A percentile compares a stretch with the other conserved stretches of the same genome.
These are phyloP conservation scores for Saposhnikovia divaricata DNA, from an alignment of 129 eudicot genomes.

Conservation along the genomic window DNA sequence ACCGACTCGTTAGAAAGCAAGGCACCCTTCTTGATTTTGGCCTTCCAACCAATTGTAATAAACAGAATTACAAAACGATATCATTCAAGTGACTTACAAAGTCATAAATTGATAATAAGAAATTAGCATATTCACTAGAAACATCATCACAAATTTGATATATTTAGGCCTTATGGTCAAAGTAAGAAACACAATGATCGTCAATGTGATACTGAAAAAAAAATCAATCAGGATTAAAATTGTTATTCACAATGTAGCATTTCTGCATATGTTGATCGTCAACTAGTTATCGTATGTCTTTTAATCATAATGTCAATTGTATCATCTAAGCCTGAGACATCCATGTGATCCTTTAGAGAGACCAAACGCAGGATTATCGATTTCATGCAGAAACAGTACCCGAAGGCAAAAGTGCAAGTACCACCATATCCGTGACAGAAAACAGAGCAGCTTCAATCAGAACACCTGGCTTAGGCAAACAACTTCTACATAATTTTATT, in stretches of 20 bases:
- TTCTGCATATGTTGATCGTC: slow-evolving; percentile 16
- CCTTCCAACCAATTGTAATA: too few species aligned
- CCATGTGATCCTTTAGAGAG: slow-evolving; percentile 87
- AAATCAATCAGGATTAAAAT: background rate
- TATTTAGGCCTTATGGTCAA: background rate
- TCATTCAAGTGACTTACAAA: background rate
- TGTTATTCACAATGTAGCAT: background rate
- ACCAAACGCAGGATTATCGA: slow-evolving; percentile 31
- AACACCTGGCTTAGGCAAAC: slow-evolving; percentile 75
- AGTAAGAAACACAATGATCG: background rate
- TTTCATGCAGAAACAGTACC: background rate
- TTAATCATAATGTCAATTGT: slow-evolving; percentile 64
- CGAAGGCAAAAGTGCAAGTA: slow-evolving; percentile 94
- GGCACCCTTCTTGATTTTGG: too few species aligned
- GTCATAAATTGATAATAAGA: background rate
- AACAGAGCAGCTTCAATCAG: slow-evolving; percentile 63
- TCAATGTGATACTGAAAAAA: background rate
- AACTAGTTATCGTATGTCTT: slow-evolving; percentile 52
- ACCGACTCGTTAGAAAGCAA: too few species aligned
- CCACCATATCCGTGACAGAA: slow-evolving; percentile 94
- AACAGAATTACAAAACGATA: background rate
- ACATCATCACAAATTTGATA: background rate
- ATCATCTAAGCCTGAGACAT: slow-evolving; percentile 45
- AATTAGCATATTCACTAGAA: background rate
- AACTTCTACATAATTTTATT: slow-evolving; percentile 42